These are phyloP conservation scores for Parsonsia alboflavescens DNA, from an alignment of 257 asterid genomes.

Conservation along the genomic window DNA sequence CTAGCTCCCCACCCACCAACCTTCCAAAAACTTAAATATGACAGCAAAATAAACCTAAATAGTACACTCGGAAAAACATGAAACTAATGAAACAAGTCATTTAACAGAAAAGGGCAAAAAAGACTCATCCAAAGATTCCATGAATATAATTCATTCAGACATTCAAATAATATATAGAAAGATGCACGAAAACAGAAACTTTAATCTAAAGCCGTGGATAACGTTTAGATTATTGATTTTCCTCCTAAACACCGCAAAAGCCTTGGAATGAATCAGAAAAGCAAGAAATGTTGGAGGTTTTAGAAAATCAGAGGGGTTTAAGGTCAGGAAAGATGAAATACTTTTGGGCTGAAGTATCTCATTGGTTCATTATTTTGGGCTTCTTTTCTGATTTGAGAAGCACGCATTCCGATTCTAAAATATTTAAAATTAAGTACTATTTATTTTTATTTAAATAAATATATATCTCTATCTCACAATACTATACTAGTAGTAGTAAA, in stretches of 20 bases:
- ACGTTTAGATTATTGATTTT: too few species aligned
- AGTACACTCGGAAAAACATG: neutral
- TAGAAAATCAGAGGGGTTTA: neutral
- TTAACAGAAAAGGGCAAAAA: neutral
- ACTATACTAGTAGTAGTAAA: too few species aligned
- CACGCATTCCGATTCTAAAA: too few species aligned
- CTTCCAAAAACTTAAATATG: neutral
- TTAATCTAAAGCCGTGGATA: neutral
- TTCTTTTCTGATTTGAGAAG: too few species aligned
- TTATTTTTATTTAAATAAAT: too few species aligned
- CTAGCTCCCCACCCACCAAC: neutral
- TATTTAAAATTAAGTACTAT: too few species aligned
- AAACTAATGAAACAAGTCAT: neutral
- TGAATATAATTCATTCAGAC: neutral
- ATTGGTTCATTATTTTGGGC: too few species aligned
- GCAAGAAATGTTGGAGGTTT: neutral
- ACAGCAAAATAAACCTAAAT: neutral
- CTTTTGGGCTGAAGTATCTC: too few species aligned
- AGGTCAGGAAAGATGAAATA: neutral
- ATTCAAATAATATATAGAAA: neutral
- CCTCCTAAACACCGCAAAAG: too few species aligned
- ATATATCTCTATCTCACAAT: too few species aligned
- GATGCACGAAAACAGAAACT: neutral
- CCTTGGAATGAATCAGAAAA: too few species aligned
- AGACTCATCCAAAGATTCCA: neutral